phyloP scores from a whole-genome alignment of 768 basidiomycete species.

The Phanerochaete sordida region DNA sequence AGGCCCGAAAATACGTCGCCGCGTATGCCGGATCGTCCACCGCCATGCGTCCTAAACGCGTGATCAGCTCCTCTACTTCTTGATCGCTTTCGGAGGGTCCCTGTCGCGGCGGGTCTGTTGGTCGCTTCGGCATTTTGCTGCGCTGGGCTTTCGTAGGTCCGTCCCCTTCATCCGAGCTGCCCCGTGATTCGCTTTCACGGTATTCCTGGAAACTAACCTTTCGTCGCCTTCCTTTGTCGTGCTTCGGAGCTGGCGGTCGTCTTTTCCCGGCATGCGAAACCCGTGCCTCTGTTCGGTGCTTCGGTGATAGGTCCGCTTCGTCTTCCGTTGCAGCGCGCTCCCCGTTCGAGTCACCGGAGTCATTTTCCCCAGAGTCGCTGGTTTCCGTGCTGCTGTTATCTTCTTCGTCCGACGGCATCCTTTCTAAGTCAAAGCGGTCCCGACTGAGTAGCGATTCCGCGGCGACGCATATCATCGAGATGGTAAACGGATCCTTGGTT shows the following conservation, averaged over 20 bases:
- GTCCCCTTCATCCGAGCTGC: neutral
- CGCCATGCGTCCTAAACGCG: too few species aligned
- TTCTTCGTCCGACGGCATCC: neutral
- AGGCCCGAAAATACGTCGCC: too few species aligned
- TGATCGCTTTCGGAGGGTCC: neutral
- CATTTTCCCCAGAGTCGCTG: neutral
- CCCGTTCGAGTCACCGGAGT: neutral
- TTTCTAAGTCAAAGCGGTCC: neutral
- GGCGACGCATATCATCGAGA: neutral
- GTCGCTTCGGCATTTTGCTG: too few species aligned
- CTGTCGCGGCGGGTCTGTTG: too few species aligned
- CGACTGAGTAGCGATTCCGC: neutral
- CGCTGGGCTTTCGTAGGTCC: too few species aligned
- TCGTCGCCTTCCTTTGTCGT: neutral
- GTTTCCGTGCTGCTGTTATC: neutral
- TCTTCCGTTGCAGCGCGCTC: neutral
- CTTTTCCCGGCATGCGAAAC: too few species aligned
- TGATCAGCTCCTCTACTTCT: neutral
- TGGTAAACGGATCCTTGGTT: neutral
- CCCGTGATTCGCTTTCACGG: neutral
- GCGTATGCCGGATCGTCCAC: too few species aligned
- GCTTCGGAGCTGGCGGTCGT: too few species aligned
- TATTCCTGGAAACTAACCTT: neutral
- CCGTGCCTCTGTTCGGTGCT: neutral
- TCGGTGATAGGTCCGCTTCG: neutral